Evolutionary conservation across 768 basidiomycete species (phyloP).

Genomic region (Suillus placidus): DNA sequence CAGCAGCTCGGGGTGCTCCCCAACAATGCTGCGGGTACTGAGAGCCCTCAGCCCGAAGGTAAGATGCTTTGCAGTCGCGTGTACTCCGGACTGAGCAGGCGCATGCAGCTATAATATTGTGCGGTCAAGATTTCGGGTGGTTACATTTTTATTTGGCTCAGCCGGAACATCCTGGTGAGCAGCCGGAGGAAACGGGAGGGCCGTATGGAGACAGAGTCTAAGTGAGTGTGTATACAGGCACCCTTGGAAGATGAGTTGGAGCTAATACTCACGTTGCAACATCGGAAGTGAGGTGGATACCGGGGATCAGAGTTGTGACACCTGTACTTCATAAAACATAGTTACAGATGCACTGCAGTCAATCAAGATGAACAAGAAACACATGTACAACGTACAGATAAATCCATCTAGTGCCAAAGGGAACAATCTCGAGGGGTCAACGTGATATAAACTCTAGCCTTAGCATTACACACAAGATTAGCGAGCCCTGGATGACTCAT

Average conservation of each 20-base stretch:
- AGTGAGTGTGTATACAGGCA: background rate
- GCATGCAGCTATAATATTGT: background rate
- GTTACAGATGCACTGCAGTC: no score
- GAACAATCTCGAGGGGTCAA: background rate
- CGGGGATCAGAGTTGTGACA: background rate
- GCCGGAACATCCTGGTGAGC: background rate
- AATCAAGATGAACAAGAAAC: no score
- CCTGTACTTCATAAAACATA: background rate
- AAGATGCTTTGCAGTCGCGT: background rate
- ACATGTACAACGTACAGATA: background rate
- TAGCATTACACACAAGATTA: background rate
- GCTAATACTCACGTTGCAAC: background rate
- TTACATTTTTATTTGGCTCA: background rate
- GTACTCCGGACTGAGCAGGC: background rate
- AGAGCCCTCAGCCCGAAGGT: background rate
- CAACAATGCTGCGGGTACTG: background rate
- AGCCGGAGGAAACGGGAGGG: background rate
- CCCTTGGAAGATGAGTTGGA: background rate
- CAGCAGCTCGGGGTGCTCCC: background rate
- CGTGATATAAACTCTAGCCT: background rate
- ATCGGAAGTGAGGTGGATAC: background rate
- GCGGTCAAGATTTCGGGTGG: background rate
- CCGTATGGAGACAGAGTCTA: background rate
- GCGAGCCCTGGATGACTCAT: background rate
- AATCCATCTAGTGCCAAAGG: background rate